A percentile compares a stretch with the other conserved stretches of the same genome.
These are phyloP conservation scores for Entomortierella chlamydospora DNA, from an alignment of 192 early-diverging fungal genomes.

Conservation along the genomic window DNA sequence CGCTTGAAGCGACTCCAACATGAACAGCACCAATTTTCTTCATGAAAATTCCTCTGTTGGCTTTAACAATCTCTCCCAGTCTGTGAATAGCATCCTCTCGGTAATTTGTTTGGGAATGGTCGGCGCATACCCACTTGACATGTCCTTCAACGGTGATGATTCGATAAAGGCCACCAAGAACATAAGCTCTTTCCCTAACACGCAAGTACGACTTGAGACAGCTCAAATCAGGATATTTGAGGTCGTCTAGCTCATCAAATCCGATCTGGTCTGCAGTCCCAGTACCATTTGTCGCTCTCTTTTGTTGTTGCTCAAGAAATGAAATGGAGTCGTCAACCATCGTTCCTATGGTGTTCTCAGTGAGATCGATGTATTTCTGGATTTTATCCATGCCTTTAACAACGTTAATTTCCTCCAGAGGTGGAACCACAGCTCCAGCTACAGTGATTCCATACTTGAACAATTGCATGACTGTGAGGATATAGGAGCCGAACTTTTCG, in stretches of 20 bases:
- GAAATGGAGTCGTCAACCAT: neutral
- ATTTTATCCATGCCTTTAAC: neutral
- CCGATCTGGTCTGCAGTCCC: neutral
- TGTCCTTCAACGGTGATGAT: slow-evolving; percentile 14
- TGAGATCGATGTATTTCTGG: neutral
- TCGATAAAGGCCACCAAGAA: slow-evolving; percentile 9
- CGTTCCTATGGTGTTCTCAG: neutral
- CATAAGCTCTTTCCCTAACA: neutral
- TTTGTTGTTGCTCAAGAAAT: neutral
- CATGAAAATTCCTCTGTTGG: neutral
- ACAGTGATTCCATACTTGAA: slow-evolving; percentile 3
- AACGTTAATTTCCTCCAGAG: neutral
- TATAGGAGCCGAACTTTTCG: slow-evolving; percentile 10
- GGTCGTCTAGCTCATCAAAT: no score
- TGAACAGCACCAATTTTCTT: neutral
- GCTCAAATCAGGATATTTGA: slow-evolving; percentile 1
- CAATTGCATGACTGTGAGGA: slow-evolving; percentile 14
- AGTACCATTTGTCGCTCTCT: no score
- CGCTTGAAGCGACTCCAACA: no score
- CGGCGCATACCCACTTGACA: slow-evolving; percentile 32
- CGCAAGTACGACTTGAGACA: slow-evolving; percentile 14
- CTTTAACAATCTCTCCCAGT: neutral
- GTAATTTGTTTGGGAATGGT: slow-evolving; percentile 22
- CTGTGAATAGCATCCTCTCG: neutral
- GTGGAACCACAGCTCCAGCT: slow-evolving; percentile 6